These are phyloP conservation scores for Nakaseomyces kungkrabaensis DNA, from an alignment of 1,139 yeast species.

Conservation along the genomic window DNA sequence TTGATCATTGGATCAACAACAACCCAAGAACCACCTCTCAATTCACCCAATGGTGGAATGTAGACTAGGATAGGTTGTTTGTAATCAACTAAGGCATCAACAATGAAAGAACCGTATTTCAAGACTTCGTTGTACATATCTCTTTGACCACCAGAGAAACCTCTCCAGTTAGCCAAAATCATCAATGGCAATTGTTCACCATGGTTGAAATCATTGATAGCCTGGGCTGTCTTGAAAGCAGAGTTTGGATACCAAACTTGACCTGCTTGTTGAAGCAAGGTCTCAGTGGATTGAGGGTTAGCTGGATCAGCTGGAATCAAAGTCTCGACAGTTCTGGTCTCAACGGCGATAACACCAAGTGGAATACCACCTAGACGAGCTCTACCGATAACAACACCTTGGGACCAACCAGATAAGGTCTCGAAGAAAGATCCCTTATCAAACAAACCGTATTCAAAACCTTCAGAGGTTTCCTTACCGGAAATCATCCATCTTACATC, in stretches of 20 bases:
- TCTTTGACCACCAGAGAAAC: constrained; percentile 99
- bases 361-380: constrained; percentile 99
- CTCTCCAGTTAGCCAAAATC: constrained; percentile 99
- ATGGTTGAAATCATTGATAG: constrained; percentile 90
- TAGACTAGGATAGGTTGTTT: constrained; percentile 94
- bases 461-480: constrained; percentile 62
- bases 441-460: constrained; percentile 80
- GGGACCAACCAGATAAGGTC: constrained; percentile 98
- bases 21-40: constrained; percentile 99
- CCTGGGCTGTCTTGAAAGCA: constrained; percentile 98
- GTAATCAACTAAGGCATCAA: constrained; percentile 91
- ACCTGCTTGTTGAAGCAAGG: constrained; percentile 88
- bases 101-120: constrained; percentile 93
- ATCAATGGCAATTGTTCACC: constrained; percentile 96
- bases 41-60: constrained; percentile 95
- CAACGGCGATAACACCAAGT: constrained; percentile 95
- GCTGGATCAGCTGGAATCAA: constrained; percentile 96
- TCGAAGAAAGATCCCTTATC: constrained; percentile 92
- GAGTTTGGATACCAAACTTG: constrained; percentile 99
- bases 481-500: constrained; percentile 94
- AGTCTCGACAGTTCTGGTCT: constrained; percentile 81
- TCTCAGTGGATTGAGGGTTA: constrained; percentile 86
- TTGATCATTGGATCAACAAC: constrained; percentile 98
- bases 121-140: constrained; percentile 98
- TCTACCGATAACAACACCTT: constrained; percentile 96